Conservation (phyloP, 768 basidiomycete genomes). For the Lentinula aciculospora region DNA sequence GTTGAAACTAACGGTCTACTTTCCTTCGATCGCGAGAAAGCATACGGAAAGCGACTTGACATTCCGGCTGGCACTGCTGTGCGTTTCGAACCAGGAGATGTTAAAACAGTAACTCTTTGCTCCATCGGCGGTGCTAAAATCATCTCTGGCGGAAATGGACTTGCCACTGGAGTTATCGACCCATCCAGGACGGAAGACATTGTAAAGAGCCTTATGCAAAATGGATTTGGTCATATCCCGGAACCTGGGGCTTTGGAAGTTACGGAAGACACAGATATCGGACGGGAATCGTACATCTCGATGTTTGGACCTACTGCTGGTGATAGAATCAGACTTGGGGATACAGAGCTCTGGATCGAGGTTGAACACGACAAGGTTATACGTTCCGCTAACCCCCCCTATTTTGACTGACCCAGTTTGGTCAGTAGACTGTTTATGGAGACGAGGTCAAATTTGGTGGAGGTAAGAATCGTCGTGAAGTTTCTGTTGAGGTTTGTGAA, state of each 20-base stretch:
- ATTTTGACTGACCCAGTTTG: neutral
- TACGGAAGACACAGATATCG: slow-evolving; percentile 46
- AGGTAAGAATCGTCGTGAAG: slow-evolving; percentile 37
- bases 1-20: slow-evolving; percentile 82
- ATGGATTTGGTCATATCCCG: slow-evolving; percentile 65
- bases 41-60: slow-evolving; percentile 85
- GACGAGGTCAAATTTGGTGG: slow-evolving; percentile 99
- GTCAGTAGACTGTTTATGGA: slow-evolving; percentile 72
- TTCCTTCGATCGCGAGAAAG: slow-evolving; percentile 73
- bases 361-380: slow-evolving; percentile 82
- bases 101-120: slow-evolving; percentile 78
- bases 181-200: slow-evolving; percentile 38
- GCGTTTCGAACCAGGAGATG: slow-evolving; percentile 92
- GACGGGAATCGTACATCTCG: slow-evolving; percentile 72
- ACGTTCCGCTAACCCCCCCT: neutral
- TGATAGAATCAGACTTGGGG: slow-evolving; percentile 83
- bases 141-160: slow-evolving; percentile 74
- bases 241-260: slow-evolving; percentile 60
- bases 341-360: slow-evolving; percentile 87
- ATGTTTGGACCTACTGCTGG: slow-evolving; percentile 97
- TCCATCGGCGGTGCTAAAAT: slow-evolving; percentile 65
- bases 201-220: slow-evolving; percentile 41
- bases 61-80: slow-evolving; percentile 94
- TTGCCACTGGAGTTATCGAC: slow-evolving; percentile 57
- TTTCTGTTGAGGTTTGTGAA: too few relatives aligned